A percentile compares a stretch with the other conserved stretches of the same genome.
These are phyloP conservation scores for Pseudogymnoascus sp. DNA, from an alignment of 2,329 filamentous ascomycete genomes.

Conservation along the genomic window DNA sequence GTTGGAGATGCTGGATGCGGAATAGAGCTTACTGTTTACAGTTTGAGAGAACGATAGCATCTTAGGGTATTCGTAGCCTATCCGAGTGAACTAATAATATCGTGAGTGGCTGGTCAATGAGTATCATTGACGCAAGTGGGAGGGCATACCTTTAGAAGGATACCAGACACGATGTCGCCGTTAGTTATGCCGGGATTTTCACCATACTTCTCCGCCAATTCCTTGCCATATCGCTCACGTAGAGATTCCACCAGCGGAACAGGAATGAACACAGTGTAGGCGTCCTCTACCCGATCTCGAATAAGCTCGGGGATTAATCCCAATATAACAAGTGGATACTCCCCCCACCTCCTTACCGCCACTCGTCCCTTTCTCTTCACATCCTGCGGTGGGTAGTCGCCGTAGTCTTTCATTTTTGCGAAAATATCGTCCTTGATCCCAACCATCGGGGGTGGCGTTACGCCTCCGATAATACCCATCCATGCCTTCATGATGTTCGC, in stretches of 20 bases:
- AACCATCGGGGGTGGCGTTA: background rate
- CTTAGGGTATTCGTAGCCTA: background rate
- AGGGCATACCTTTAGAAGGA: background rate
- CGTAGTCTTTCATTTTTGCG: background rate
- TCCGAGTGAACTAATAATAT: background rate
- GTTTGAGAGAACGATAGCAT: background rate
- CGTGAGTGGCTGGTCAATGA: background rate
- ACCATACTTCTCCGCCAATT: background rate
- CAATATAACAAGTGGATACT: background rate
- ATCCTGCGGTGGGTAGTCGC: background rate
- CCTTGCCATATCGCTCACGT: background rate
- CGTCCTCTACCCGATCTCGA: background rate
- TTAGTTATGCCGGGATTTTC: background rate
- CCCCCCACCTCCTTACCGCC: background rate
- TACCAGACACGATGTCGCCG: background rate
- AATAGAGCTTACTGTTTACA: background rate
- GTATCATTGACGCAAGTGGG: background rate
- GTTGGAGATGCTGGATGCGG: background rate
- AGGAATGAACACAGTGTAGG: background rate
- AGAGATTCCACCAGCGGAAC: background rate
- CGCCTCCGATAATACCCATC: background rate
- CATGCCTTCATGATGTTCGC: background rate
- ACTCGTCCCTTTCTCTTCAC: background rate
- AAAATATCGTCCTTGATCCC: background rate
- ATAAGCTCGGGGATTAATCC: background rate